Evolutionary conservation across 2,329 filamentous ascomycete genomes (phyloP).

Genomic region (Plectosphaerella sp.): DNA sequence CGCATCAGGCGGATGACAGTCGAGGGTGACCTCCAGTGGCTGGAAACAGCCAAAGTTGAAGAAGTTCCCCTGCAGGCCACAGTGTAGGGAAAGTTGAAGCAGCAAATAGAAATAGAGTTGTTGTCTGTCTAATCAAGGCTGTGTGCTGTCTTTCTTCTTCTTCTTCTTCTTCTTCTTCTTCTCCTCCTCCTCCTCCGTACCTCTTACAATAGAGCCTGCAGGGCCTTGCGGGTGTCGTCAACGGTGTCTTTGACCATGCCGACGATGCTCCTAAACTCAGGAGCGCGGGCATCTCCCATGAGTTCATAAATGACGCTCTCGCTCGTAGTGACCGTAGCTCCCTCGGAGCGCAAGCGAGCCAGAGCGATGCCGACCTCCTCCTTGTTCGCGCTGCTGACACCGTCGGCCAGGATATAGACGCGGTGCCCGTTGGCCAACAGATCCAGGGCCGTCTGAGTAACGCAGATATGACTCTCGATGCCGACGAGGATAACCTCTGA

Average conservation of each 20-base stretch:
- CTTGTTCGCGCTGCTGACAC: slow-evolving; percentile 79
- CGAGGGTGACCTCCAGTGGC: slow-evolving; percentile 45
- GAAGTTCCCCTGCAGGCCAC: neutral
- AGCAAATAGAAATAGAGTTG: no score
- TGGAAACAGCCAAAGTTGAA: slow-evolving; percentile 44
- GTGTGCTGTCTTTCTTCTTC: no score
- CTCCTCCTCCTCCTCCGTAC: no score
- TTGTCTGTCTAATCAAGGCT: no score
- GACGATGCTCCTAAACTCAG: slow-evolving; percentile 70
- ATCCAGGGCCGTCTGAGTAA: slow-evolving; percentile 88
- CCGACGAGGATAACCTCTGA: slow-evolving; percentile 73
- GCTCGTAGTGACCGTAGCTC: slow-evolving; percentile 76
- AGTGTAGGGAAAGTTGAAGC: no score
- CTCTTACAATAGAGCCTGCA: slow-evolving; percentile 55
- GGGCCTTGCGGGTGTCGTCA: slow-evolving; percentile 62
- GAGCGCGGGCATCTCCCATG: slow-evolving; percentile 73
- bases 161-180: no score
- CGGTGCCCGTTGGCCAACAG: slow-evolving; percentile 68
- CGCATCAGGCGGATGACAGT: slow-evolving; percentile 43
- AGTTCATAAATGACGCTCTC: slow-evolving; percentile 89
- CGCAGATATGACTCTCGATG: slow-evolving; percentile 91
- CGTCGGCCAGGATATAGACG: slow-evolving; percentile 87
- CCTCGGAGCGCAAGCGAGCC: slow-evolving; percentile 68
- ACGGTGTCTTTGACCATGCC: slow-evolving; percentile 74
- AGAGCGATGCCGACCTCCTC: slow-evolving; percentile 79